phyloP scores from a whole-genome alignment of 352 stramenopile genomes.

The Globisporangium takayamanum region DNA sequence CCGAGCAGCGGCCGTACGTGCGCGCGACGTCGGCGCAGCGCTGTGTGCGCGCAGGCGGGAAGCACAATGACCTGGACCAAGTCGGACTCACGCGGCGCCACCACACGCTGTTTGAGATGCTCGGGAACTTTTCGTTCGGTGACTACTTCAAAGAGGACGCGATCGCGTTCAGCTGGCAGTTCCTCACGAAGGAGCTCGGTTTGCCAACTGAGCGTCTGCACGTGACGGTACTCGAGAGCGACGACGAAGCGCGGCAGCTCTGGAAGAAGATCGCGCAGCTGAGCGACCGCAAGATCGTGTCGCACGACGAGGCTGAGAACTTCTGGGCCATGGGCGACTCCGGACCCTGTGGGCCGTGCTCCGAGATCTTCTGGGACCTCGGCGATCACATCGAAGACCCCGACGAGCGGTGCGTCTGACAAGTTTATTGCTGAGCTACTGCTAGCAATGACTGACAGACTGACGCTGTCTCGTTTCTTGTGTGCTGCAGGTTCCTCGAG shows the following conservation, averaged over 20 bases:
- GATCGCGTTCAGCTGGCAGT: slow-evolving; percentile 92
- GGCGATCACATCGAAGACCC: slow-evolving; percentile 75
- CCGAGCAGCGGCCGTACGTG: slow-evolving; percentile 74
- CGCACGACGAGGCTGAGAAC: slow-evolving; percentile 89
- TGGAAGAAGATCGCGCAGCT: slow-evolving; percentile 55
- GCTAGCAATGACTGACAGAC: slow-evolving; percentile 41
- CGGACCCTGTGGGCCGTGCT: slow-evolving; percentile 91
- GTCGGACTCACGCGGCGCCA: slow-evolving; percentile 96
- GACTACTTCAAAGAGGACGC: slow-evolving; percentile 98
- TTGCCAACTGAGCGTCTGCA: slow-evolving; percentile 51
- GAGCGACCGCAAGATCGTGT: slow-evolving; percentile 38
- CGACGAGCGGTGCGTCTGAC: slow-evolving; percentile 31
- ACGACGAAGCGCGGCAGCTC: slow-evolving; percentile 50
- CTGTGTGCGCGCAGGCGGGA: slow-evolving; percentile 95
- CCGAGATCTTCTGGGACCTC: slow-evolving; percentile 94
- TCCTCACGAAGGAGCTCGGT: slow-evolving; percentile 88
- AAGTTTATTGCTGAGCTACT: slow-evolving; percentile 35
- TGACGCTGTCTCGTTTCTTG: slow-evolving; percentile 21
- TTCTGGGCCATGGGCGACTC: slow-evolving; percentile 97
- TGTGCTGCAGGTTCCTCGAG: slow-evolving; percentile 62
- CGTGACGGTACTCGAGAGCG: slow-evolving; percentile 59
- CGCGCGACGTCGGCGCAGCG: slow-evolving; percentile 94
- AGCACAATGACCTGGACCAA: slow-evolving; percentile 98
- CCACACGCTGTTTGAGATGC: slow-evolving; percentile 99
- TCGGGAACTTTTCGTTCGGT: slow-evolving; percentile 97